Conservation (phyloP, 139 green algal species). For the Micractinium conductrix region DNA sequence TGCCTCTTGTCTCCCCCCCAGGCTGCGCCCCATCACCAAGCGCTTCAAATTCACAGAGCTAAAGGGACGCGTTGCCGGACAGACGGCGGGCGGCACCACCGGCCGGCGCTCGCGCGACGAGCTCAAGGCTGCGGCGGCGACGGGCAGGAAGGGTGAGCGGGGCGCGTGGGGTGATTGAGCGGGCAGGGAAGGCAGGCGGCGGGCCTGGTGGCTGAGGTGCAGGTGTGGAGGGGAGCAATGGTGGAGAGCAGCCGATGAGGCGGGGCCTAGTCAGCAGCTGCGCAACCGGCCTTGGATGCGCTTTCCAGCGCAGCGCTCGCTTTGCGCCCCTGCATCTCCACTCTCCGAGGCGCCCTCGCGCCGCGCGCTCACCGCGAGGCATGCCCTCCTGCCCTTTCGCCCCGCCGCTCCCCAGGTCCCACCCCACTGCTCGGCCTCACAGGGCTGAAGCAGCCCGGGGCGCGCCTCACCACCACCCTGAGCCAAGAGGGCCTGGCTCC, state of each 20-base stretch:
- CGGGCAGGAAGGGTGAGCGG: background rate
- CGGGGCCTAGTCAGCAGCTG: too few species aligned
- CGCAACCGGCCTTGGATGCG: too few species aligned
- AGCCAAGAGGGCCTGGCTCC: slow-evolving; percentile 17
- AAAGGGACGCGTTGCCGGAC: background rate
- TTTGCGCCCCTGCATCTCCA: too few species aligned
- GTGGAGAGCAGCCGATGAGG: too few species aligned
- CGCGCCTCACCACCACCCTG: slow-evolving; percentile 14
- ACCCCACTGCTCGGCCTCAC: slow-evolving; percentile 11
- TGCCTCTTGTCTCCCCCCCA: background rate
- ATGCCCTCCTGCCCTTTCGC: background rate
- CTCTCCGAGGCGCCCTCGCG: too few species aligned
- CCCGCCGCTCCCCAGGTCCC: background rate
- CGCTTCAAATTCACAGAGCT: slow-evolving; percentile 29
- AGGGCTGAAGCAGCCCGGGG: background rate
- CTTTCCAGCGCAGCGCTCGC: too few species aligned
- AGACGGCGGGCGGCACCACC: background rate
- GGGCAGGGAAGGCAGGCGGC: background rate
- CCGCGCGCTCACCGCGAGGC: too few species aligned
- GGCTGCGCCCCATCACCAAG: slow-evolving; percentile 24
- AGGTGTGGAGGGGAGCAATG: too few species aligned
- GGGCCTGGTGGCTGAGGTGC: background rate
- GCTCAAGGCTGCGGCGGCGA: slow-evolving; percentile 20
- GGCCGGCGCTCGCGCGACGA: background rate
- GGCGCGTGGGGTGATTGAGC: background rate